Evolutionary conservation across 305 asterid genomes (phyloP), one percentile per base, ranked within the genome.

Genomic region (Solanum hybrid): DNA sequence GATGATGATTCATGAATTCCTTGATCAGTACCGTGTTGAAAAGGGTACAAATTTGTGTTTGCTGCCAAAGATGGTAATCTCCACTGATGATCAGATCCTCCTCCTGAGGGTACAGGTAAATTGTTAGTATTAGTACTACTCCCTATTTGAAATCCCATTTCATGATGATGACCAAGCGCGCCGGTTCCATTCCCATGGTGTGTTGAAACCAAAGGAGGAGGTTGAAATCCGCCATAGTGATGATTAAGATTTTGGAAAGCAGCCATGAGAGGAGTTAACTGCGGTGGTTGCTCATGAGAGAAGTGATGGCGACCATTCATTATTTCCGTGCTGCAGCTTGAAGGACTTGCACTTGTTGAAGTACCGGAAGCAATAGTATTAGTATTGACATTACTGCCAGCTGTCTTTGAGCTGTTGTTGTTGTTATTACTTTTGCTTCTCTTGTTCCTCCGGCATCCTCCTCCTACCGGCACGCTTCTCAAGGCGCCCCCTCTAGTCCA

Each of bases 371-470:
- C 46, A 31, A 10, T 81, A 31, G 33, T 71, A 35, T 7, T 78
- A 78, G 29, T 78, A 39, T 37, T 76, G 8, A 76, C 42, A 76
- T 28, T 69, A 73, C 12, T 13, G 61, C 61, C 90, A n/a, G 8
- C 77, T 46, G 9, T 81, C 85, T 78, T 88, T 64, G 90, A 33
- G 64, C 57, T 81, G 51, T 31, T 37, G 36, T 12, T 88, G 34
- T 29, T 88, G 1, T 13, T 88, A 20, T 42, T 84, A 61, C 24
- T 46, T 69, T 88, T 88, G 78, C 77, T 88, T 42, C 78, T 77
- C 67, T 88, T 88, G 87, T 88, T 88, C 57, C 90, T 89, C 82
- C 88, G 33, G 90, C 90, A 89, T n/a, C 90, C 90, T 34, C 88
- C 90, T 82, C 90, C 90, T 6, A 89, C 88, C 5, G 90, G 90